Percentiles rank a stretch among this genome's conserved stretches.
Evolutionary conservation across 176 grass and related monocot species (phyloP).

Genomic region (Dactylis glomerata): DNA sequence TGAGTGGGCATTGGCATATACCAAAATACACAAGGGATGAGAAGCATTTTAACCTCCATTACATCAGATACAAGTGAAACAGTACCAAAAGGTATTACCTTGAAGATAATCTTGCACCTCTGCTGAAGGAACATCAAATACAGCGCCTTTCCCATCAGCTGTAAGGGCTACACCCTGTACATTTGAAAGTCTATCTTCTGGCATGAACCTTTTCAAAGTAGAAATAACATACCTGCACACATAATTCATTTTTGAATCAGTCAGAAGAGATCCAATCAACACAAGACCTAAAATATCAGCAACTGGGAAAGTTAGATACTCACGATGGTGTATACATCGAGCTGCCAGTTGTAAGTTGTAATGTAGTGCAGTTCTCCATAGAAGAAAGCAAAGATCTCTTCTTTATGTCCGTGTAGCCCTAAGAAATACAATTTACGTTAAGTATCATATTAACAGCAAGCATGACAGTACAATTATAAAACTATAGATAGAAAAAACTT

Average conservation of each 20-base stretch:
- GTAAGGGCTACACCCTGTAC: constrained; percentile 74
- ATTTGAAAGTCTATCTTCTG: constrained; percentile 69
- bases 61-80: not conserved
- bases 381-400: constrained; percentile 87
- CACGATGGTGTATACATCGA: constrained; percentile 76
- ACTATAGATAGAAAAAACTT: constrained; percentile 24
- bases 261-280: not conserved
- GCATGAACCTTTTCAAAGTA: constrained; percentile 83
- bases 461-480: not conserved
- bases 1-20: too few relatives aligned
- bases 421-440: constrained; percentile 24
- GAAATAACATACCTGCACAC: constrained; percentile 64
- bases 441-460: not conserved
- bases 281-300: not conserved
- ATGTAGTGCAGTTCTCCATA: constrained; percentile 79
- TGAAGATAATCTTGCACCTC: constrained; percentile 67
- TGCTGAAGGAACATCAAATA: constrained; percentile 92
- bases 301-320: not conserved
- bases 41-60: too few relatives aligned
- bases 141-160: constrained; percentile 68
- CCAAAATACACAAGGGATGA: too few relatives aligned
- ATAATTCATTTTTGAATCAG: not conserved
- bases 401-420: constrained; percentile 97
- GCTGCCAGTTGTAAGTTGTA: constrained; percentile 72
- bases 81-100: constrained; percentile 40